phyloP scores from a whole-genome alignment of 352 stramenopile genomes.

The Phytophthora sojae region DNA sequence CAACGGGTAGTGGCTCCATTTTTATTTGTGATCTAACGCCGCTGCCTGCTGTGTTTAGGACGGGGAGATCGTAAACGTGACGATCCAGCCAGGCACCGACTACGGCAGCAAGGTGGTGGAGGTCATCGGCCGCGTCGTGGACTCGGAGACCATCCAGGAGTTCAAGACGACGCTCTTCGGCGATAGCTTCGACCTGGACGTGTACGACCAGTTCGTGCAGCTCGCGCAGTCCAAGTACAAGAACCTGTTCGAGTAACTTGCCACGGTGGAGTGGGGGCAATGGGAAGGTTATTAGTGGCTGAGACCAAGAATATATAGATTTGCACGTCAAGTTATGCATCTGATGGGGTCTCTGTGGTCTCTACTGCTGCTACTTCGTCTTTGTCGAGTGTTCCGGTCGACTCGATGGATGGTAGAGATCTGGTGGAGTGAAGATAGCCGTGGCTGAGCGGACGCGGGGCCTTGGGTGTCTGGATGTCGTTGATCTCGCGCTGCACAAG shows the following conservation, averaged over 20 bases:
- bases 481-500: slow-evolving; percentile 57
- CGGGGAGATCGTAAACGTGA: slow-evolving; percentile 81
- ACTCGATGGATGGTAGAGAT: slow-evolving; percentile 6
- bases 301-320: slow-evolving; percentile 39
- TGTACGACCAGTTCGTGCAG: slow-evolving; percentile 86
- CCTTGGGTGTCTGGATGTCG: slow-evolving; percentile 50
- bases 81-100: slow-evolving; percentile 72
- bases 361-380: slow-evolving; percentile 9
- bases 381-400: not conserved
- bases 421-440: slow-evolving; percentile 47
- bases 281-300: not conserved
- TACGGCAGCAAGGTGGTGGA: slow-evolving; percentile 89
- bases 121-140: slow-evolving; percentile 81
- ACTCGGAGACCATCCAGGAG: slow-evolving; percentile 79
- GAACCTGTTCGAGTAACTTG: slow-evolving; percentile 68
- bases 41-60: slow-evolving; percentile 47
- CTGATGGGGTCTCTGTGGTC: not conserved
- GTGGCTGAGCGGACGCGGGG: slow-evolving; percentile 44
- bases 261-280: not conserved
- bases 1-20: not conserved
- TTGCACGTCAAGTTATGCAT: slow-evolving; percentile 21
- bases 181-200: slow-evolving; percentile 83
- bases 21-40: not conserved
- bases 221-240: slow-evolving; percentile 79
- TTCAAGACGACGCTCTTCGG: slow-evolving; percentile 89